Evolutionary conservation across 1,139 yeast species (phyloP), one percentile per base, ranked within the genome.

Genomic region (Blastobotrys proliferans): DNA sequence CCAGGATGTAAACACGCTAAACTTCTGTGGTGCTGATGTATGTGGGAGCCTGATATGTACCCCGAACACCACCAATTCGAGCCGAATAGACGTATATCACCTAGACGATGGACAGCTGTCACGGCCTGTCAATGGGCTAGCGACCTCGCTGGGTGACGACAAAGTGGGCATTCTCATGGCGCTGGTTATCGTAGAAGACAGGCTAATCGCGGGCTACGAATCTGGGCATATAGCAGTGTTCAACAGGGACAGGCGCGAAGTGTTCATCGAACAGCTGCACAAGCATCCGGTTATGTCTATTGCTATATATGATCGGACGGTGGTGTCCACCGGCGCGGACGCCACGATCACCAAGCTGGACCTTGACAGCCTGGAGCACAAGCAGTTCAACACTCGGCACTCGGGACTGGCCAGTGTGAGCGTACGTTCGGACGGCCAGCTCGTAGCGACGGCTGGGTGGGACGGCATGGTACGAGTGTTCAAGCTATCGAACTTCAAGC

Each of bases 111-210:
- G 33, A n/a, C 44, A 40, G 18, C 35, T 46, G 32, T 30, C 34
- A 14, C 36, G 51, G 18, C 49, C 49, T 9, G n/a, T 32, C 11
- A 29, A 31, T 17, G 45, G 35, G 1, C 6, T 46, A 17, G 35
- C 16, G 2, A 19, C 5, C 6, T 9, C 19, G 20, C 26, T 36
- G 4, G 46, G 36, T 8, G 44, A 33, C n/a, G 28, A 37, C 6
- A 54, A 55, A 21, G 49, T 58, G 1, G 71, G 70, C 2, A 63
- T 64, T n/a, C 65, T 65, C 6, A 68, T 68, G 72, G 59, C 66
- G 1, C 45, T 68, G 11, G 43, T 48, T 3, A 48, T 62, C 17
- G 37, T 32, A 11, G 46, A 46, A 8, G 39, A 45, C 16, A 38
- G 43, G 21, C n/a, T 41, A 3, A 17, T 61, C 2, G 66, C 63